Base-by-base conservation (phyloP, 2,329 filamentous ascomycete species). In the Hortaea werneckii region DNA sequence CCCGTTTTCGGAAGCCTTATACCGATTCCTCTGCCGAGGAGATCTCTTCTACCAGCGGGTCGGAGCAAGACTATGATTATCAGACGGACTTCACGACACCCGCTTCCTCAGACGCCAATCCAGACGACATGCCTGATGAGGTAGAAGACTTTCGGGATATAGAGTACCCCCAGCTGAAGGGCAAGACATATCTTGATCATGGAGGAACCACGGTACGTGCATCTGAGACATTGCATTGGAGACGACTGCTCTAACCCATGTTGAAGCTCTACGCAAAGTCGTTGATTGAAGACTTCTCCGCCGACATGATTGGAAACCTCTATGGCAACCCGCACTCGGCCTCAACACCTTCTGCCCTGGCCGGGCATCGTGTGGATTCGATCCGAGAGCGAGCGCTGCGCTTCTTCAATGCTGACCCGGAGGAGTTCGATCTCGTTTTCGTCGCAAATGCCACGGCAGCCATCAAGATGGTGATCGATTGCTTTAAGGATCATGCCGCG, bases 321-420 rank as follows among this genome's bases (percentile, higher is more conserved):
- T 80, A 81, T 54, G 80, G 80, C 8, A 85, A 85, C 54, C 81
- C 81, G 2, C 82, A 85, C 58, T 84, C 81, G 1, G 72, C 77
- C 52, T 80, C 78, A 34, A 67, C 71, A 11, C 78, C 79, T 0
- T 79, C 78, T 10, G 74, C 73, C 45, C 64, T 76, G 13, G 74
- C 77, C 1, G 78, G 78, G 4, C 69, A 75, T 28, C 67, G 74
- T 47, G 74, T 83, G 30, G 76, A 82, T 50, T 67, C 71, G 26
- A 67, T 79, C 6, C 70, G 79, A 10, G 65, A 70, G 46, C 71
- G 72, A 46, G 67, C 77, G 12, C 69, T 82, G 9, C 58, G 61
- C 3, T 80, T 81, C 60, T 73, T 82, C 49, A 74, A 75, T 38
- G 79, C 79, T 12, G 70, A 76, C 52, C 73, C 78, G 2, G 66